phyloP scores from a whole-genome alignment of 495 filamentous ascomycete species.

The Apodospora peruviana region DNA sequence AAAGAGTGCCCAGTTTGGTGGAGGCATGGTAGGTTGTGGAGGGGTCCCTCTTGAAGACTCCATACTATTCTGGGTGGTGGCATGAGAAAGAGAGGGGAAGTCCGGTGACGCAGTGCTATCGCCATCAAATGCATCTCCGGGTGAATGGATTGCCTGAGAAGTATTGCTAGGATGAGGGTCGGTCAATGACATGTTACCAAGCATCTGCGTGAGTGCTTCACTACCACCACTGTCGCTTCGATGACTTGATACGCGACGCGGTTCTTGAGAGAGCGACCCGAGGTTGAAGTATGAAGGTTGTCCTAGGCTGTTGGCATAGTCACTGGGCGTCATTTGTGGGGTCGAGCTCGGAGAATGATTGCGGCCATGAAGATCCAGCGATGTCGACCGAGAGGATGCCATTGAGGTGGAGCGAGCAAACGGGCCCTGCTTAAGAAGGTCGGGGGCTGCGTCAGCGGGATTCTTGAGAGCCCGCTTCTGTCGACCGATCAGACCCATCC shows the following conservation, averaged over 20 bases:
- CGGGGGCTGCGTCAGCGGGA: conserved; percentile 73
- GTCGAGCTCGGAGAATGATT: conserved; percentile 73
- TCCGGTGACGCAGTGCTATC: conserved; percentile 68
- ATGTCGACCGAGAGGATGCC: conserved; percentile 90
- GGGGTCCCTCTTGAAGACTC: conserved; percentile 46
- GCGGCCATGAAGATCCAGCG: conserved; percentile 79
- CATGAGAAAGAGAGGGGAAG: conserved; percentile 56
- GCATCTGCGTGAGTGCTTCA: conserved; percentile 78
- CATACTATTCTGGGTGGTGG: conserved; percentile 48
- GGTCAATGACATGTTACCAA: conserved; percentile 74
- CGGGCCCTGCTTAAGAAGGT: conserved; percentile 86
- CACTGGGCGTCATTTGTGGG: conserved; percentile 82
- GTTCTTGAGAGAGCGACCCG: conserved; percentile 61
- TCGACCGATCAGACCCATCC: conserved; percentile 94
- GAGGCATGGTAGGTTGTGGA: conserved; percentile 75
- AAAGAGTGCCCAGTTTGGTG: conserved; percentile 91
- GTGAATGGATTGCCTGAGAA: conserved; percentile 51
- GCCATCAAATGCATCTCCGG: conserved; percentile 39
- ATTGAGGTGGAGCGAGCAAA: conserved; percentile 82
- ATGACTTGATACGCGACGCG: conserved; percentile 75
- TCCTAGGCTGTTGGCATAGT: conserved; percentile 49
- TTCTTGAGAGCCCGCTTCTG: conserved; percentile 88
- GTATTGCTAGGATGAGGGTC: conserved; percentile 44
- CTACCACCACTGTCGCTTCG: conserved; percentile 90
- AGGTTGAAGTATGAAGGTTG: conserved; percentile 95